Conservation (phyloP, 2,329 filamentous ascomycete genomes). For the Epichloe bromicola region DNA sequence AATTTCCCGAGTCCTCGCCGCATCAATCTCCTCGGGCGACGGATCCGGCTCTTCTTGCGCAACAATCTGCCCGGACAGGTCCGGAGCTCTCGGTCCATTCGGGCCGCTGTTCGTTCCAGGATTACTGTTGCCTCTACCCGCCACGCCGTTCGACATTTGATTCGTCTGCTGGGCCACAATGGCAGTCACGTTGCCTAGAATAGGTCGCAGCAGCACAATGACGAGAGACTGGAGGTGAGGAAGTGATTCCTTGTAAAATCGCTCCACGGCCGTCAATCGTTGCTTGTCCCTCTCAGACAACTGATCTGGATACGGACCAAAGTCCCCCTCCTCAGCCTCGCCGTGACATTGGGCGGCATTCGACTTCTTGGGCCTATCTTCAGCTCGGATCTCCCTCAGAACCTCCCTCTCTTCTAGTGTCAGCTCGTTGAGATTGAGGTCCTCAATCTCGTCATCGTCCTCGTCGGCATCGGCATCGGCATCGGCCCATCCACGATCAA, state of each 20-base stretch:
- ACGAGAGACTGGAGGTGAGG: constrained; percentile 85
- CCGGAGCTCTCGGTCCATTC: constrained; percentile 17
- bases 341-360: constrained; percentile 6
- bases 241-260: constrained; percentile 67
- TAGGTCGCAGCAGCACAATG: constrained; percentile 81
- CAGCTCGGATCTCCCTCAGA: constrained; percentile 28
- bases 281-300: constrained; percentile 44
- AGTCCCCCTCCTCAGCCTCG: constrained; percentile 22
- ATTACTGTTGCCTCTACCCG: constrained; percentile 22
- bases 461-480: constrained; percentile 26
- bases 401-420: constrained; percentile 26
- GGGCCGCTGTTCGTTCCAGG: constrained; percentile 28
- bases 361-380: constrained; percentile 20
- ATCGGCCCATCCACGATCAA: constrained; percentile 76
- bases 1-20: constrained; percentile 71
- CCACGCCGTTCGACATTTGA: constrained; percentile 31
- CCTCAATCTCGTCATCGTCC: constrained; percentile 30
- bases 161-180: constrained; percentile 51
- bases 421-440: constrained; percentile 32
- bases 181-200: constrained; percentile 79
- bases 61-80: constrained; percentile 19
- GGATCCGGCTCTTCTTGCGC: constrained; percentile 31
- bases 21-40: constrained; percentile 66
- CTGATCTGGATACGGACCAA: constrained; percentile 34
- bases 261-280: constrained; percentile 61